Conservation (phyloP, 2,329 filamentous ascomycete genomes). For the Ascochyta fabae region DNA sequence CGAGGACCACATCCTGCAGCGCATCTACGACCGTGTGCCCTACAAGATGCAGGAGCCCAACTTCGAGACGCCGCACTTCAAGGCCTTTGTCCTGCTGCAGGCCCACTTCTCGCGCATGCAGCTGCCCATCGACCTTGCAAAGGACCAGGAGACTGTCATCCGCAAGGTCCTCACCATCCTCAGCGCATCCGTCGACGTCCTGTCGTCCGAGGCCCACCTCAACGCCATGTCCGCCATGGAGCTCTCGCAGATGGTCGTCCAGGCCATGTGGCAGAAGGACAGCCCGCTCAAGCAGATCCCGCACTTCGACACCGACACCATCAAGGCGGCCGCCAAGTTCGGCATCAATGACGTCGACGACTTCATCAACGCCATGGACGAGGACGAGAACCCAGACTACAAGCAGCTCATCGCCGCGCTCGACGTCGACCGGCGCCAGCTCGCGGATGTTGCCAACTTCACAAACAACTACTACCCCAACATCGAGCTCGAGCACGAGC, state of each 20-base stretch:
- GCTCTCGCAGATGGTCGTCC: conserved; percentile 98
- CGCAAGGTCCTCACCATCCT: conserved; percentile 85
- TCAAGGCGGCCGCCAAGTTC: conserved; percentile 81
- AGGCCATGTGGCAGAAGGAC: conserved; percentile 98
- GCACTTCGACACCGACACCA: conserved; percentile 83
- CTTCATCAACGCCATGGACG: conserved; percentile 99
- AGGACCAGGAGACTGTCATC: conserved; percentile 90
- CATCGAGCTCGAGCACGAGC: conserved; percentile 86
- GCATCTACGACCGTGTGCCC: conserved; percentile 92
- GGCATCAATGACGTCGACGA: conserved; percentile 93
- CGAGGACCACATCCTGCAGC: conserved; percentile 84
- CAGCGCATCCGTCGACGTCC: conserved; percentile 90
- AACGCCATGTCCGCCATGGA: conserved; percentile 99
- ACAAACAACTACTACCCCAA: conserved; percentile 97
- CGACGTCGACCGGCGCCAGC: conserved; percentile 78
- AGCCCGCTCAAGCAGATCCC: conserved; percentile 97
- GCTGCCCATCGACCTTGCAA: conserved; percentile 90
- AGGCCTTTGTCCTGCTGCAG: conserved; percentile 95
- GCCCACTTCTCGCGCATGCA: conserved; percentile 98
- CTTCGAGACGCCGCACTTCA: conserved; percentile 96
- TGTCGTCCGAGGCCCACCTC: conserved; percentile 93
- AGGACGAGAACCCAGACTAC: conserved; percentile 87
- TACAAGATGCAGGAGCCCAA: conserved; percentile 90
- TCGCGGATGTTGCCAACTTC: conserved; percentile 89
- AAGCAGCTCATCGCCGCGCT: conserved; percentile 77